Conservation (phyloP, 371 early-diverging fungal species). For the Synchytrium microbalum region DNA sequence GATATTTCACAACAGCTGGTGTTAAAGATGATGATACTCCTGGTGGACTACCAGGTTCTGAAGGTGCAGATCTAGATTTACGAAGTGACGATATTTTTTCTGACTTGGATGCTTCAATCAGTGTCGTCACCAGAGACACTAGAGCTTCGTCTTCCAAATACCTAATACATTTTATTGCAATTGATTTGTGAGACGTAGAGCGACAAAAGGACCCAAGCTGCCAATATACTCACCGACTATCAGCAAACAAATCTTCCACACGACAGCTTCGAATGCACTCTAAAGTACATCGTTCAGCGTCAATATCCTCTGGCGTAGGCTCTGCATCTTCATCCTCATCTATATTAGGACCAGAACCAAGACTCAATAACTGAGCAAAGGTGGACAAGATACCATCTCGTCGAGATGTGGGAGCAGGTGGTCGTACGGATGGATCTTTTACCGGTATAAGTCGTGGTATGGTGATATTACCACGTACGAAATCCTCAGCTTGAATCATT, state of each 20-base stretch:
- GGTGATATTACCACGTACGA: slow-evolving; percentile 57
- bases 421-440: slow-evolving; percentile 24
- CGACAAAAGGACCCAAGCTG: slow-evolving; percentile 12
- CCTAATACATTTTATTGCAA: slow-evolving; percentile 21
- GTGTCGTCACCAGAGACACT: slow-evolving; percentile 46
- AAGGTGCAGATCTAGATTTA: slow-evolving; percentile 1
- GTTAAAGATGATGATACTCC: neutral
- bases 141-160: slow-evolving; percentile 58
- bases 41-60: neutral
- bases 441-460: slow-evolving; percentile 58
- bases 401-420: slow-evolving; percentile 11
- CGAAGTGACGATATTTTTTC: neutral
- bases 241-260: slow-evolving; percentile 62
- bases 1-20: slow-evolving; percentile 16
- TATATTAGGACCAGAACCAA: slow-evolving; percentile 38
- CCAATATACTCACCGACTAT: slow-evolving; percentile 44
- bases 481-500: slow-evolving; percentile 59
- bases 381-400: slow-evolving; percentile 72
- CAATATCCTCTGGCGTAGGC: slow-evolving; percentile 67
- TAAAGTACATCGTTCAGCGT: slow-evolving; percentile 57
- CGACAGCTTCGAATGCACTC: slow-evolving; percentile 66
- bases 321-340: slow-evolving; percentile 32
- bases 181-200: neutral
- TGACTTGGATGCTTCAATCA: slow-evolving; percentile 30
- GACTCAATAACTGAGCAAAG: slow-evolving; percentile 66